Percentiles rank a stretch among this genome's conserved stretches.
Evolutionary conservation across 305 asterid species (phyloP).

Genomic region (Fraxinus dipetala): DNA sequence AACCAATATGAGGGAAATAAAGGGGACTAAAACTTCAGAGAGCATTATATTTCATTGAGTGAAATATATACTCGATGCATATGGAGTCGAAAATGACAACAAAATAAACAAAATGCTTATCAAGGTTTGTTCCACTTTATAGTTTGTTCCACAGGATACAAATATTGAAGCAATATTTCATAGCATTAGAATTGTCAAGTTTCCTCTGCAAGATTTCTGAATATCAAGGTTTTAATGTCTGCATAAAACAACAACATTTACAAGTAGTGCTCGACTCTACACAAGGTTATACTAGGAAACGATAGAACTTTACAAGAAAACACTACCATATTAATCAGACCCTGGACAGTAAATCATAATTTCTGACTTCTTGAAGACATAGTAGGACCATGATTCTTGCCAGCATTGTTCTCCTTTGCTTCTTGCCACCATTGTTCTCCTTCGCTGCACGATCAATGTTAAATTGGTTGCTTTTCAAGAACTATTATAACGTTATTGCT

Average conservation of each 20-base stretch:
- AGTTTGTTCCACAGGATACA: not conserved
- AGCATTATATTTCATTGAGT: not conserved
- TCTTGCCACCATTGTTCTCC: not conserved
- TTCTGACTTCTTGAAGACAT: not conserved
- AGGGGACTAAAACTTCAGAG: not conserved
- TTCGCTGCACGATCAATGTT: not conserved
- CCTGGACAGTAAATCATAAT: not conserved
- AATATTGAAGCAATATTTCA: not conserved
- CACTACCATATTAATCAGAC: not conserved
- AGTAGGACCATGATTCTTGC: not conserved
- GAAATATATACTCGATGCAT: not conserved
- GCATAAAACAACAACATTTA: constrained; percentile 32
- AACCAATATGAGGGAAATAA: not conserved
- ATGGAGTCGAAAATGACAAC: not conserved
- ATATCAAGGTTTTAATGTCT: not conserved
- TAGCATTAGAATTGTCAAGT: not conserved
- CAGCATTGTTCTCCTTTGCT: not conserved
- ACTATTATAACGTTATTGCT: not conserved
- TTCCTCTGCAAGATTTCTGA: not conserved
- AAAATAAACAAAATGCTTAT: not conserved
- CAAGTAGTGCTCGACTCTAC: constrained; percentile 25
- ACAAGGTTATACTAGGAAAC: constrained; percentile 18
- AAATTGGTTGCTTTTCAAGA: not conserved
- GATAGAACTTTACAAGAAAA: constrained; percentile 9
- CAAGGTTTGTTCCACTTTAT: not conserved